phyloP scores from a whole-genome alignment of 768 basidiomycete species.

The Amanita subjunquillea region DNA sequence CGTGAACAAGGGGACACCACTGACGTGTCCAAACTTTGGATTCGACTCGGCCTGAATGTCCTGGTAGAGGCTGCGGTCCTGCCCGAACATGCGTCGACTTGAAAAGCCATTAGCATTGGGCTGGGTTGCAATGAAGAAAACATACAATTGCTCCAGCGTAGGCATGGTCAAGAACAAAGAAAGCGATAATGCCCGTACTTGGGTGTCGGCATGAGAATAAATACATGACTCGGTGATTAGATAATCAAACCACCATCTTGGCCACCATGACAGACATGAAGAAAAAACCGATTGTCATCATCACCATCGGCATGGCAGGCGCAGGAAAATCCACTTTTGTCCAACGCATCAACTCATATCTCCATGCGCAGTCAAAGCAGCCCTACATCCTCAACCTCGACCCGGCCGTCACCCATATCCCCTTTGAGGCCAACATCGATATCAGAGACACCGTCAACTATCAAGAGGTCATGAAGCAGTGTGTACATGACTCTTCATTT shows the following conservation, averaged over 20 bases:
- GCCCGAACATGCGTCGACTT: not conserved
- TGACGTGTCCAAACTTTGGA: not conserved
- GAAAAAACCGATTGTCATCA: slow-evolving; percentile 71
- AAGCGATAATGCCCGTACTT: not conserved
- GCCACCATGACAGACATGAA: slow-evolving; percentile 10
- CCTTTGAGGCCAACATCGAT: slow-evolving; percentile 96
- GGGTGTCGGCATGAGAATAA: too few relatives aligned
- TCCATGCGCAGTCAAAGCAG: slow-evolving; percentile 62
- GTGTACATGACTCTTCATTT: slow-evolving; percentile 29
- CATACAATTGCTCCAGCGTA: not conserved
- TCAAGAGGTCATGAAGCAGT: slow-evolving; percentile 99
- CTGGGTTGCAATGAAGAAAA: not conserved
- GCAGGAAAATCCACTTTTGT: slow-evolving; percentile 98
- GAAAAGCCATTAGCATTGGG: not conserved
- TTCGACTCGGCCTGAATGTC: not conserved
- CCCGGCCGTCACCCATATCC: slow-evolving; percentile 85
- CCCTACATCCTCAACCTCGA: slow-evolving; percentile 98
- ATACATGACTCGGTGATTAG: too few relatives aligned
- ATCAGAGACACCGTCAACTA: slow-evolving; percentile 97
- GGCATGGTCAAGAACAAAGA: not conserved
- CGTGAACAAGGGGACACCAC: not conserved
- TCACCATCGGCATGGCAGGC: slow-evolving; percentile 94
- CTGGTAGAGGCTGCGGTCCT: not conserved
- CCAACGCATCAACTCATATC: slow-evolving; percentile 85
- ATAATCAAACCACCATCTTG: not conserved